A percentile compares a stretch with the other conserved stretches of the same genome.
Conservation (phyloP, 306 rosid genomes). For the cucumber (Cucumis sativus) region Cucumber_9930_V3 NC_026655.2:769001-769500, state of each 20-base stretch:
- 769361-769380: conserved; percentile 55
- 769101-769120: conserved; percentile 40
- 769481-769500: conserved; percentile 70
- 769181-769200: conserved; percentile 10
- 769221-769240: conserved; percentile 1
- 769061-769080: conserved; percentile 62
- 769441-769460: conserved; percentile 59
- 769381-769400: conserved; percentile 39
- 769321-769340: conserved; percentile 76
- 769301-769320: conserved; percentile 10
- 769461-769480: conserved; percentile 67
- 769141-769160: conserved; percentile 45
- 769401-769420: conserved; percentile 67
- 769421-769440: conserved; percentile 58
- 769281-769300: conserved; percentile 9
- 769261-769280: conserved; percentile 8
- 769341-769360: conserved; percentile 66
- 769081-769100: conserved; percentile 38
- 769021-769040: conserved; percentile 35
- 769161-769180: conserved; percentile 42
- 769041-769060: conserved; percentile 67
- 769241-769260: conserved; percentile 4
- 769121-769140: conserved; percentile 64
- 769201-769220: conserved; percentile 10
- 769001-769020: conserved; percentile 4